phyloP scores from a whole-genome alignment of 306 rosid species.

The Gastrolobium villosum region DNA sequence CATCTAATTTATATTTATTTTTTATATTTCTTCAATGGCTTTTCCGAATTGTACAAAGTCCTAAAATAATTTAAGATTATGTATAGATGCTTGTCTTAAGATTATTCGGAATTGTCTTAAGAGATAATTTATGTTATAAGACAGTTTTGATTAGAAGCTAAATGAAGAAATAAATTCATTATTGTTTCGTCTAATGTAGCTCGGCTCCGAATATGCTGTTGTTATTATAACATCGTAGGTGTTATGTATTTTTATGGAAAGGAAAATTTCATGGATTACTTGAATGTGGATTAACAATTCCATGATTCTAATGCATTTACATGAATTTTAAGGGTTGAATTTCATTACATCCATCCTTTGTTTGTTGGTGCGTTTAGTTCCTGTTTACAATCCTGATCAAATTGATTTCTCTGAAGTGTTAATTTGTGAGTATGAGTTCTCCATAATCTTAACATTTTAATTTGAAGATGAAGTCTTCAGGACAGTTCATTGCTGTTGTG shows the following conservation, averaged over 20 bases:
- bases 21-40: too few relatives aligned
- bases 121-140: slow-evolving; percentile 43
- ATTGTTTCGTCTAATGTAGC: not conserved
- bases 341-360: not conserved
- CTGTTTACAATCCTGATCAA: not conserved
- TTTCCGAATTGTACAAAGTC: too few relatives aligned
- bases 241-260: not conserved
- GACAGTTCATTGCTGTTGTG: too few relatives aligned
- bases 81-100: slow-evolving; percentile 32
- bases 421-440: not conserved
- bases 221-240: not conserved
- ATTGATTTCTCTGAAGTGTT: not conserved
- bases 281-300: not conserved
- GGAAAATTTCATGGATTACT: not conserved
- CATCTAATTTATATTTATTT: too few relatives aligned
- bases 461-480: too few relatives aligned
- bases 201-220: not conserved
- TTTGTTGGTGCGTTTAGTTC: not conserved
- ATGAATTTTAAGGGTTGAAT: not conserved
- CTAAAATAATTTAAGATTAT: too few relatives aligned
- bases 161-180: slow-evolving; percentile 43
- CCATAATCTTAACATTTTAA: not conserved
- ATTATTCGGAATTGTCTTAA: too few relatives aligned
- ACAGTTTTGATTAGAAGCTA: slow-evolving; percentile 38
- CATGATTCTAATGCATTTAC: not conserved